Evolutionary conservation across 1,284 basidiomycete genomes (phyloP).

Genomic region (Apiotrichum sp.): DNA sequence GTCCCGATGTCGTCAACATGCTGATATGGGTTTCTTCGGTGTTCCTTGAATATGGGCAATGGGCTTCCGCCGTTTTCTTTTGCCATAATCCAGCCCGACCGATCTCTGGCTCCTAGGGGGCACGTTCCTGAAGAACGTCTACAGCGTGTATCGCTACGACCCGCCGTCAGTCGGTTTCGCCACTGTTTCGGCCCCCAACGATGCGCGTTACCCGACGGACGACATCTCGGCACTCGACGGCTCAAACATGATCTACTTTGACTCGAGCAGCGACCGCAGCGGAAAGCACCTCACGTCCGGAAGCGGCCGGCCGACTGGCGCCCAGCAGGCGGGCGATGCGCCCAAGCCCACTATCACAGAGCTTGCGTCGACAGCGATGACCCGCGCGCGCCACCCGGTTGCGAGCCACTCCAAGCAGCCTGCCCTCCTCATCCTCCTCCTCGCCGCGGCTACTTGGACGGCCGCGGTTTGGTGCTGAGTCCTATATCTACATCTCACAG

Average conservation of each 20-base stretch:
- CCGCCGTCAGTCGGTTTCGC: slow-evolving; percentile 50
- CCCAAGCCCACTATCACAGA: too few relatives aligned
- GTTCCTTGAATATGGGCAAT: too few relatives aligned
- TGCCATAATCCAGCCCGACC: background rate
- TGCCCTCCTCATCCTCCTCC: background rate
- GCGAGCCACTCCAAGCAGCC: too few relatives aligned
- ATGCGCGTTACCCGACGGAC: background rate
- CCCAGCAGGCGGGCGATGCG: background rate
- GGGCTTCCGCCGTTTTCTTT: too few relatives aligned
- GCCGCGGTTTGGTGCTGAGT: too few relatives aligned
- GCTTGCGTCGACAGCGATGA: too few relatives aligned
- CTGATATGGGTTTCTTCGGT: too few relatives aligned
- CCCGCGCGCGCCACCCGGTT: too few relatives aligned
- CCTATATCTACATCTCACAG: too few relatives aligned
- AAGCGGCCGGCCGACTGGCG: background rate
- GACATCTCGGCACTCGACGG: background rate
- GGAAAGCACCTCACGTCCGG: background rate
- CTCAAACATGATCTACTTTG: background rate
- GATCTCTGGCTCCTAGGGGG: slow-evolving; percentile 78
- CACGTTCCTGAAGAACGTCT: slow-evolving; percentile 73
- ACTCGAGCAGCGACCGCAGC: background rate
- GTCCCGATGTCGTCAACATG: too few relatives aligned
- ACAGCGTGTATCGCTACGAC: slow-evolving; percentile 48
- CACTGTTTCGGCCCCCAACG: background rate
- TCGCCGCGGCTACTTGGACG: background rate